These are phyloP conservation scores for Tubosaeta sp. DNA, from an alignment of 768 basidiomycete species.

Conservation along the genomic window DNA sequence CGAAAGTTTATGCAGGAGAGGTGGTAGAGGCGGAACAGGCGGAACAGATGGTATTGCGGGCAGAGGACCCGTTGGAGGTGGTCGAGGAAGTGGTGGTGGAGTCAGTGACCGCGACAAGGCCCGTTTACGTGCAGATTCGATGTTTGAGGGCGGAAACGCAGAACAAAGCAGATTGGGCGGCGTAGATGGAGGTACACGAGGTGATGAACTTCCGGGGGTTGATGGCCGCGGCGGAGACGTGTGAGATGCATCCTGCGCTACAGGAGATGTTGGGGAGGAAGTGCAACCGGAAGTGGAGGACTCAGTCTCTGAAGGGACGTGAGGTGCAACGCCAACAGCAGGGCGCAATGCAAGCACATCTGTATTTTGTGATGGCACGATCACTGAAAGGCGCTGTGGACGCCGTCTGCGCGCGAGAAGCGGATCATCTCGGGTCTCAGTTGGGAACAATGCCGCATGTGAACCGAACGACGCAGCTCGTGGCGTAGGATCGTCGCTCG, in stretches of 20 bases:
- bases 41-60: slow-evolving; percentile 27
- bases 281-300: slow-evolving; percentile 2
- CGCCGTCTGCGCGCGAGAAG: slow-evolving; percentile 5
- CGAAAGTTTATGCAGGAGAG: slow-evolving; percentile 16
- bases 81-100: slow-evolving; percentile 23
- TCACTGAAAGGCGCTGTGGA: slow-evolving; percentile 10
- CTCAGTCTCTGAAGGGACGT: slow-evolving; percentile 22
- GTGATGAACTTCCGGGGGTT: neutral
- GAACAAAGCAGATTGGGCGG: slow-evolving; percentile 6
- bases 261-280: slow-evolving; percentile 14
- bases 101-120: slow-evolving; percentile 23
- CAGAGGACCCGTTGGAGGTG: slow-evolving; percentile 28
- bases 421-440: neutral
- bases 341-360: slow-evolving; percentile 10
- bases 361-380: slow-evolving; percentile 9
- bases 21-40: slow-evolving; percentile 26
- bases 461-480: slow-evolving; percentile 17
- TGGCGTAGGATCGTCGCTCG: slow-evolving; percentile 27
- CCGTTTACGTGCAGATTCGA: slow-evolving; percentile 25
- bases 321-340: slow-evolving; percentile 18
- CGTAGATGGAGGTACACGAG: neutral
- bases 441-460: neutral
- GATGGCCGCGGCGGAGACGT: neutral
- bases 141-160: slow-evolving; percentile 2
- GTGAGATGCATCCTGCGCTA: neutral